Conservation (phyloP, 768 basidiomycete genomes). For the Suillus placidus region DNA sequence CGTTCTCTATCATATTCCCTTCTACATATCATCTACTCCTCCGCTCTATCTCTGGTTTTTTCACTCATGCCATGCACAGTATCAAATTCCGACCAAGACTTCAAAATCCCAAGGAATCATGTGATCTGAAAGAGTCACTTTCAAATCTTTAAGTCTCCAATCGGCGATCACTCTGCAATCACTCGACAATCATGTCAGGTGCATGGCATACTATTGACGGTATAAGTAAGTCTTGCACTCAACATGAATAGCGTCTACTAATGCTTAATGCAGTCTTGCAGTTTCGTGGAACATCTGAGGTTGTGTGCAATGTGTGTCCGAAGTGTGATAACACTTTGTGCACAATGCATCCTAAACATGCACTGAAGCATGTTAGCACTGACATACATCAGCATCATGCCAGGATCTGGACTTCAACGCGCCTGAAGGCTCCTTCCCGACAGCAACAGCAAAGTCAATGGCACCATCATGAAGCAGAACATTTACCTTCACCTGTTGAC, state of each 20-base stretch:
- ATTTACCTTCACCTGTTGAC: not conserved
- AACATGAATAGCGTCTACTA: not conserved
- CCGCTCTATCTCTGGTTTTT: too few species aligned
- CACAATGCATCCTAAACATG: not conserved
- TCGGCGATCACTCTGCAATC: not conserved
- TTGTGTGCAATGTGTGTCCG: not conserved
- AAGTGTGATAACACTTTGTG: not conserved
- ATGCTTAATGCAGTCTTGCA: constrained; percentile 3
- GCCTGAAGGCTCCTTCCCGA: not conserved
- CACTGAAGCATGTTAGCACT: not conserved
- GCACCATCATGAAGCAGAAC: not conserved
- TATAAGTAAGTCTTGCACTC: not conserved
- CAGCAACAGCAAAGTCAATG: not conserved
- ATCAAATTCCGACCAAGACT: too few species aligned
- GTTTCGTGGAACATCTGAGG: not conserved
- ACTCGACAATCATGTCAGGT: not conserved
- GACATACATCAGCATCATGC: not conserved
- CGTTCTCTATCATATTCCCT: too few species aligned
- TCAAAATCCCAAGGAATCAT: not conserved
- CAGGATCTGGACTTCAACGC: not conserved
- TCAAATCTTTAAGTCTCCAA: too few species aligned
- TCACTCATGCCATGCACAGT: too few species aligned
- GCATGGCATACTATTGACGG: not conserved
- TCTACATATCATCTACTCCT: too few species aligned
- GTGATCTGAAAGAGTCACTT: not conserved